A percentile compares a stretch with the other conserved stretches of the same genome.
These are phyloP conservation scores for Tetracladium marchalianum DNA, from an alignment of 495 filamentous ascomycete genomes.

Conservation along the genomic window DNA sequence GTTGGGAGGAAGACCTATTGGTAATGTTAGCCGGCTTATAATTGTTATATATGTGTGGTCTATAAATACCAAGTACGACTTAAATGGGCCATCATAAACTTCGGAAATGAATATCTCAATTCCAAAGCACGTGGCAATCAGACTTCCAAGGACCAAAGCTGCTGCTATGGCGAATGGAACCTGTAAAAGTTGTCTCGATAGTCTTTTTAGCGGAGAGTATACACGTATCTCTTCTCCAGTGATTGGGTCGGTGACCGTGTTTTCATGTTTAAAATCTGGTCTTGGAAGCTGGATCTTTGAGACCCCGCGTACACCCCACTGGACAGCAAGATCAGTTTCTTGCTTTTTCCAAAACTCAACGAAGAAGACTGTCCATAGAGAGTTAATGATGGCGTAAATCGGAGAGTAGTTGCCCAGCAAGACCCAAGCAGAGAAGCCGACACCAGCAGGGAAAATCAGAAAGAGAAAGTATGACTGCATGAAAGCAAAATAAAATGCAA, in stretches of 20 bases:
- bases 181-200: slow-evolving; percentile 72
- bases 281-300: slow-evolving; percentile 70
- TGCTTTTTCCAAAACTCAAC: slow-evolving; percentile 96
- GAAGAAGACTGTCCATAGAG: slow-evolving; percentile 82
- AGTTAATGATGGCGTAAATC: slow-evolving; percentile 71
- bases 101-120: slow-evolving; percentile 96
- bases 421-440: slow-evolving; percentile 75
- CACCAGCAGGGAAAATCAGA: slow-evolving; percentile 70
- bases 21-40: slow-evolving; percentile 22
- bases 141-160: slow-evolving; percentile 55
- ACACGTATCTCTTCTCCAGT: slow-evolving; percentile 75
- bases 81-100: slow-evolving; percentile 85
- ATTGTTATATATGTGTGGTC: too few relatives aligned
- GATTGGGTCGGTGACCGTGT: slow-evolving; percentile 62
- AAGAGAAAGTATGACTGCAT: slow-evolving; percentile 87
- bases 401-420: slow-evolving; percentile 76
- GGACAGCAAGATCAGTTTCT: slow-evolving; percentile 79
- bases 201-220: slow-evolving; percentile 68
- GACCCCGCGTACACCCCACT: slow-evolving; percentile 87
- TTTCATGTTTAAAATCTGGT: slow-evolving; percentile 70
- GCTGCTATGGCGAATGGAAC: slow-evolving; percentile 79
- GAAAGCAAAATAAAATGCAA: slow-evolving; percentile 96
- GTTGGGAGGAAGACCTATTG: slow-evolving; percentile 78
- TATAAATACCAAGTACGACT: slow-evolving; percentile 72
- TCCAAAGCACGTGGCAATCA: slow-evolving; percentile 81